Evolutionary conservation across 169 alveolate genomes (phyloP).

Genomic region (Cryptosporidium ryanae): DNA sequence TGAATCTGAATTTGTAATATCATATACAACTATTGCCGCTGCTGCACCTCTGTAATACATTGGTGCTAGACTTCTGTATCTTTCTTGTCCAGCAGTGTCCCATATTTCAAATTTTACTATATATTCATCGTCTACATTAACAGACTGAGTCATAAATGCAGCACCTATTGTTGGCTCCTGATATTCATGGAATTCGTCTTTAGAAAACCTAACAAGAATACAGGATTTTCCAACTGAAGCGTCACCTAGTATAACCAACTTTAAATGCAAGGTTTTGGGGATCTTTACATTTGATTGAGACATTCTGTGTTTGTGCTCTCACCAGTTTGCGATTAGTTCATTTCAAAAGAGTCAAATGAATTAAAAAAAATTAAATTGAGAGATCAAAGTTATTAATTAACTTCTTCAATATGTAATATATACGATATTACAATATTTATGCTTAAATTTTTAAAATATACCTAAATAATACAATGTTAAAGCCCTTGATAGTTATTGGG

Average conservation of each 20-base stretch:
- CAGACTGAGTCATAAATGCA: conserved; percentile 89
- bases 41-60: conserved; percentile 92
- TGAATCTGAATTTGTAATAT: conserved; percentile 87
- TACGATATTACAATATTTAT: too few species aligned
- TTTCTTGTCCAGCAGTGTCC: conserved; percentile 91
- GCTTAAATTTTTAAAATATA: too few species aligned
- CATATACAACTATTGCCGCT: conserved; percentile 92
- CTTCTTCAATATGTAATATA: too few species aligned
- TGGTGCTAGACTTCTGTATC: conserved; percentile 89
- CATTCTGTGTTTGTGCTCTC: conserved; percentile 15
- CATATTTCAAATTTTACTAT: conserved; percentile 87
- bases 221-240: conserved; percentile 93
- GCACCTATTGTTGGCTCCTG: conserved; percentile 94
- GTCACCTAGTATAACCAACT: conserved; percentile 90
- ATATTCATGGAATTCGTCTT: conserved; percentile 86
- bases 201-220: conserved; percentile 86
- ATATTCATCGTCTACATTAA: conserved; percentile 80
- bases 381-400: too few species aligned
- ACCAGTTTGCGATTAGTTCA: not conserved
- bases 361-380: too few species aligned
- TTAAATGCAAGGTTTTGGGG: conserved; percentile 80
- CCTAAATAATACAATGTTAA: too few species aligned
- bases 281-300: conserved; percentile 58
- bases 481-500: too few species aligned
- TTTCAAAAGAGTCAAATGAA: too few species aligned